Evolutionary conservation across 306 rosid genomes (phyloP), one percentile per base, ranked within the genome.

Genomic region (Inga oerstediana): DNA sequence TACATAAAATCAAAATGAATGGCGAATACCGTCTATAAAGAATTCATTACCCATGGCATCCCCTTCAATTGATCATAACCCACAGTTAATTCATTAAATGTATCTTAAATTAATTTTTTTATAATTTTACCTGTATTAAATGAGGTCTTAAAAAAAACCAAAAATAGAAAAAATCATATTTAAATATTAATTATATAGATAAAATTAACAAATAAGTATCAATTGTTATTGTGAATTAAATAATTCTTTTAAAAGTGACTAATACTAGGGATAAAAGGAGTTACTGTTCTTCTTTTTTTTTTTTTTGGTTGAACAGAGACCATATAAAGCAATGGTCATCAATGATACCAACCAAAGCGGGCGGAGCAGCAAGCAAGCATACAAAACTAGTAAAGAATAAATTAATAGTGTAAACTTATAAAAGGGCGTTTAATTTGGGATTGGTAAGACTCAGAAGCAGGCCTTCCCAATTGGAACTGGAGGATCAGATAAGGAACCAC

Each of bases 401-500:
- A 56, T 56, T 56, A 56, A 19, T 32, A 34, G 35, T 15, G 22
- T 6, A 66, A 64, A 64, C 19, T 2, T 2, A 11, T 14, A 32
- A 64, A 64, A 5, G 70, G 20, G 41, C 30, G 13, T 12, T 27
- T 64, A 27, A 64, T 45, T 45, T 45, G 49, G 14, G 49, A 8
- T 45, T 58, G 64, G 52, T 84, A 24, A 19, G 32, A 41, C 19
- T 70, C 54, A 87, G 59, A 75, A 62, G 86, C 98, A 95, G 77
- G 98, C 93, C 37, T 92, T 82, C 49, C 76, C 79, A 72, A 92
- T 67, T 51, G 98, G 78, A 83, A 93, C 76, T n/a, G 94, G 90
- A 34, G 98, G 94, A 6, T 92, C 88, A 75, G 97, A 95, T 20
- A 88, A 83, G 37, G 89, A 83, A 17, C 92, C 95, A 74, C 85